A percentile compares a stretch with the other conserved stretches of the same genome.
Evolutionary conservation across 169 alveolate species (phyloP).

Genomic region (Eimeria necatrix): DNA sequence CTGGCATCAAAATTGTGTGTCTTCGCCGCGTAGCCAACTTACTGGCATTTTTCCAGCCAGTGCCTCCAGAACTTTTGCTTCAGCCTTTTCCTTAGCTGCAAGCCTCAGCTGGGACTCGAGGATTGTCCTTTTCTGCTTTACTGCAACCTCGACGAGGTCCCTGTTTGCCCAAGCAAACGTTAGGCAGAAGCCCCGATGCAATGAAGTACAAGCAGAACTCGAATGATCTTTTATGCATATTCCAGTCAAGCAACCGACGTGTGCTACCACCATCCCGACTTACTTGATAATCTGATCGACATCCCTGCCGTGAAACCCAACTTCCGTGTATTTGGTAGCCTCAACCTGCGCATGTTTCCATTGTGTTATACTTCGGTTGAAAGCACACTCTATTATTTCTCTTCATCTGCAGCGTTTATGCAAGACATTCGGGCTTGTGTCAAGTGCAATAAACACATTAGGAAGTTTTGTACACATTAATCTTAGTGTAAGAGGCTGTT

Average conservation of each 20-base stretch:
- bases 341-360: slow-evolving; percentile 83
- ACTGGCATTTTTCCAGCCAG: slow-evolving; percentile 85
- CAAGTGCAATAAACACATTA: too few relatives aligned
- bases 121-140: slow-evolving; percentile 74
- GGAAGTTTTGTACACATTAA: too few relatives aligned
- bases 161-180: slow-evolving; percentile 15
- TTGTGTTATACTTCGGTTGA: neutral
- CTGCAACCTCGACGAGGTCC: slow-evolving; percentile 82
- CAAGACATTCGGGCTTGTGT: too few relatives aligned
- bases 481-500: too few relatives aligned
- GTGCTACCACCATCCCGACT: slow-evolving; percentile 12
- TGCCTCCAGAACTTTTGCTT: slow-evolving; percentile 85
- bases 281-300: slow-evolving; percentile 91
- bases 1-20: neutral
- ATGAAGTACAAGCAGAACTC: neutral
- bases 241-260: neutral
- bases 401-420: too few relatives aligned
- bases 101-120: slow-evolving; percentile 82
- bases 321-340: slow-evolving; percentile 96
- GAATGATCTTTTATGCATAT: neutral
- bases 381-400: neutral
- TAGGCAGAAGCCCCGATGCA: neutral
- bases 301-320: slow-evolving; percentile 95
- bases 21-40: neutral
- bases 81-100: slow-evolving; percentile 86